A percentile compares a stretch with the other conserved stretches of the same genome.
Evolutionary conservation across 2,329 filamentous ascomycete genomes (phyloP).

Genomic region (Aspergillus sp.): DNA sequence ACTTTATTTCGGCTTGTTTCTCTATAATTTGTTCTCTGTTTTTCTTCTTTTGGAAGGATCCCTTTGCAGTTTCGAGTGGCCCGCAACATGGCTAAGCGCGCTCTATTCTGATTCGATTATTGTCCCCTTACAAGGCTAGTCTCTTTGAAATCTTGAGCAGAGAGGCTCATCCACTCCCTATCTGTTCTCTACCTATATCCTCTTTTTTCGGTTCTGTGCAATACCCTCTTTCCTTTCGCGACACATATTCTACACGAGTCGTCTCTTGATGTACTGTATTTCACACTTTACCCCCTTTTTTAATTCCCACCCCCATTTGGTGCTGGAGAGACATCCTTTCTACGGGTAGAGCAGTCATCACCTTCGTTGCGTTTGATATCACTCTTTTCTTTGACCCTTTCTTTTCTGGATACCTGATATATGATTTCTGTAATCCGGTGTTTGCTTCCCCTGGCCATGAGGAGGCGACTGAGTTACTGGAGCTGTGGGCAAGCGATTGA

Average conservation of each 20-base stretch:
- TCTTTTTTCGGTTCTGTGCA: not conserved
- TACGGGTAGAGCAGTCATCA: too few species aligned
- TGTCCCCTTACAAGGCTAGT: not conserved
- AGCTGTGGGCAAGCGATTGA: not conserved
- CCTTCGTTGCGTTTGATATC: constrained; percentile 7
- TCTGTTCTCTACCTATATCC: not conserved
- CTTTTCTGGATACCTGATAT: constrained; percentile 15
- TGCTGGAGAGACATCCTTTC: constrained; percentile 6
- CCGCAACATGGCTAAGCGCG: not conserved
- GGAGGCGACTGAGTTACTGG: not conserved
- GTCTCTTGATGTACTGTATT: constrained; percentile 17
- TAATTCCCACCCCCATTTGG: constrained; percentile 8
- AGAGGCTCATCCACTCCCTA: not conserved
- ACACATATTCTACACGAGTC: not conserved
- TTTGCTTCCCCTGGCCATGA: constrained; percentile 2
- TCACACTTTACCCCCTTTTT: constrained; percentile 9
- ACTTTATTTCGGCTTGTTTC: not conserved
- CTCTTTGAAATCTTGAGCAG: not conserved
- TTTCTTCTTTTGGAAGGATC: not conserved
- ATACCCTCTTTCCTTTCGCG: not conserved
- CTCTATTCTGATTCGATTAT: not conserved
- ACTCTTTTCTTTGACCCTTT: constrained; percentile 7
- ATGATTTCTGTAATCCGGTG: constrained; percentile 11
- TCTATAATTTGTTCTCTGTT: constrained; percentile 2
- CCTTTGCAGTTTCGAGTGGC: too few species aligned